Evolutionary conservation across 129 eudicot species (phyloP).

Genomic region (Lactuca sativa): DNA sequence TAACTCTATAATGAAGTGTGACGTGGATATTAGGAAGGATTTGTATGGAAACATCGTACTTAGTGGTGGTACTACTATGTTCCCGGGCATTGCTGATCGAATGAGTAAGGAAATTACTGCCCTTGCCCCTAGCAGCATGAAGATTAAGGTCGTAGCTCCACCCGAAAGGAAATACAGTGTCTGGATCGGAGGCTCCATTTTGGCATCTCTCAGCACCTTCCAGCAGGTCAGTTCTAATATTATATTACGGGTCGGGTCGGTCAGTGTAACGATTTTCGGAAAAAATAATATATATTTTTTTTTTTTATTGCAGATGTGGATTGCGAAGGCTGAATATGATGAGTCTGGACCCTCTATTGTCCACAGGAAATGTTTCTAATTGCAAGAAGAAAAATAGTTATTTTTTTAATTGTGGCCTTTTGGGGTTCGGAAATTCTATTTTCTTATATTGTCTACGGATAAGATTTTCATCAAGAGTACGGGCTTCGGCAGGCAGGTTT

Average conservation of each 20-base stretch:
- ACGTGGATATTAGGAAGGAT: conserved; percentile 68
- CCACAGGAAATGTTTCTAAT: conserved; percentile 51
- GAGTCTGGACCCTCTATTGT: conserved; percentile 53
- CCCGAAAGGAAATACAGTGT: conserved; percentile 76
- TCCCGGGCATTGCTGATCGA: conserved; percentile 64
- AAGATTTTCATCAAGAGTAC: neutral
- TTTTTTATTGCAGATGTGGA: conserved; percentile 38
- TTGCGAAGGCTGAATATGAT: conserved; percentile 53
- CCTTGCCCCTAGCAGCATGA: conserved; percentile 69
- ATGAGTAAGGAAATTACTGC: conserved; percentile 76
- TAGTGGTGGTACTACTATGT: conserved; percentile 73
- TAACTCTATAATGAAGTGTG: conserved; percentile 65
- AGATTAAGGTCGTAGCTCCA: conserved; percentile 69
- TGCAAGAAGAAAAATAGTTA: conserved; percentile 24
- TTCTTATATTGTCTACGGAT: neutral
- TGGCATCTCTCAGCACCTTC: conserved; percentile 73
- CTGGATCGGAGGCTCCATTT: conserved; percentile 70
- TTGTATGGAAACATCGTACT: conserved; percentile 59
- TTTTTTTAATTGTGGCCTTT: conserved; percentile 26
- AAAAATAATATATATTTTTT: no score
- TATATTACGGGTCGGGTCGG: neutral
- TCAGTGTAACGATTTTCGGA: no score
- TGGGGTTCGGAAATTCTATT: conserved; percentile 12
- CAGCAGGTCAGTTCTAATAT: conserved; percentile 45
- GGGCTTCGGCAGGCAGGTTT: conserved; percentile 14